These are phyloP conservation scores for Isabelozyma rhagii DNA, from an alignment of 805 yeast species.

Conservation along the genomic window DNA sequence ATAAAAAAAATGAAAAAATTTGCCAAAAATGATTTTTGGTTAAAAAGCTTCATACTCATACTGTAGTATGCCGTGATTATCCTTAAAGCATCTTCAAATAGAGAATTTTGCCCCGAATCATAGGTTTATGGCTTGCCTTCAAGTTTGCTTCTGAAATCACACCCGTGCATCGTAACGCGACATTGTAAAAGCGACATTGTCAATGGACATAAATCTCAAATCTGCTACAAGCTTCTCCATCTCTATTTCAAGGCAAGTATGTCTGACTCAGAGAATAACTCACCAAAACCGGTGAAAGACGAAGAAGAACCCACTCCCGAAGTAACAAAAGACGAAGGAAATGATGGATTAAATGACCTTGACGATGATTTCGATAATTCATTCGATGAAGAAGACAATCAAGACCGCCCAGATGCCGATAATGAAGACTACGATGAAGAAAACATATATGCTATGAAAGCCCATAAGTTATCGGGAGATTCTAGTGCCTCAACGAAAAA, in stretches of 20 bases:
- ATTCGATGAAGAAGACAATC: background rate
- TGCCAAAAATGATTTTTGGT: no score
- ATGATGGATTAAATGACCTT: background rate
- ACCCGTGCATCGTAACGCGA: background rate
- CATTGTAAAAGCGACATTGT: background rate
- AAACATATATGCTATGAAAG: slow-evolving; percentile 16
- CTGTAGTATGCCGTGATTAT: no score
- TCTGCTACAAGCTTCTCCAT: background rate
- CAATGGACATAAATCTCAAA: background rate
- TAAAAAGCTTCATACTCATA: no score
- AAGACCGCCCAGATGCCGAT: slow-evolving; percentile 3
- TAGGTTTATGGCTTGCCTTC: no score
- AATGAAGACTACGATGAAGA: slow-evolving; percentile 17
- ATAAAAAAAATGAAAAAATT: no score
- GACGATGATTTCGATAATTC: background rate
- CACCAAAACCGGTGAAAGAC: background rate
- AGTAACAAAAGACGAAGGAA: background rate
- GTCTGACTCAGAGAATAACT: background rate
- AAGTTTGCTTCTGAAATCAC: no score
- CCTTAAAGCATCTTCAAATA: no score
- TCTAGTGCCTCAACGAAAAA: slow-evolving; percentile 17
- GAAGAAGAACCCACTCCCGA: background rate
- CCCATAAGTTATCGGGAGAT: slow-evolving; percentile 16
- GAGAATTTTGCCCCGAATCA: no score
- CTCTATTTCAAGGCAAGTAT: background rate